Conservation (phyloP, 352 stramenopile species). For the Aphanomyces astaci region DNA sequence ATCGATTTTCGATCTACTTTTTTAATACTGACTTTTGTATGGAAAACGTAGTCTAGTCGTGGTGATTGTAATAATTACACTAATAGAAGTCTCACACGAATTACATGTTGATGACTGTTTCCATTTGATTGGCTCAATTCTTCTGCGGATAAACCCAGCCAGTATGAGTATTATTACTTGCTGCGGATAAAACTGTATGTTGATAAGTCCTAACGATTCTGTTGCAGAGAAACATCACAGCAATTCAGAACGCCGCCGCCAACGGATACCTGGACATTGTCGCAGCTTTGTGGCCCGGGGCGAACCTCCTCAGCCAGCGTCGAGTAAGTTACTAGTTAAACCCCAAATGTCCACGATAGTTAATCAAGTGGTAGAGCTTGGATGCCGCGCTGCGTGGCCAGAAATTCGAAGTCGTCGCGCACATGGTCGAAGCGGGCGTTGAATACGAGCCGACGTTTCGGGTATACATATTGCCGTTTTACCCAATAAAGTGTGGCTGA, state of each 20-base stretch:
- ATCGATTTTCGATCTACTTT: too few species aligned
- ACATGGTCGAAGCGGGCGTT: not conserved
- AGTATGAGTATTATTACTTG: too few species aligned
- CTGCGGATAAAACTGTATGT: too few species aligned
- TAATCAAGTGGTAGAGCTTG: not conserved
- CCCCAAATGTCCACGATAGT: not conserved
- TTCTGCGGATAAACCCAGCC: too few species aligned
- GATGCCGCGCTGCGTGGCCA: not conserved
- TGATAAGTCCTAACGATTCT: too few species aligned
- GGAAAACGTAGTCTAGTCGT: too few species aligned
- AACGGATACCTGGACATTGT: conserved; percentile 67
- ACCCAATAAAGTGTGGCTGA: too few species aligned
- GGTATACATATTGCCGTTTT: not conserved
- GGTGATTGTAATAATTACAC: too few species aligned
- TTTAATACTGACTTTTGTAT: too few species aligned
- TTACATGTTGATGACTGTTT: not conserved
- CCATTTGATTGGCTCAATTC: too few species aligned
- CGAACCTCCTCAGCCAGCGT: not conserved
- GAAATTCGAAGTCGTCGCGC: not conserved
- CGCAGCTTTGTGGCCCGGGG: conserved; percentile 42
- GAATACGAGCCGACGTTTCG: not conserved
- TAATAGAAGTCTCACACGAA: too few species aligned
- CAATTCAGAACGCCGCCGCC: conserved; percentile 67
- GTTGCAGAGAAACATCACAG: conserved; percentile 42
- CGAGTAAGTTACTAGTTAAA: not conserved